phyloP scores from a whole-genome alignment of 2,329 filamentous ascomycete genomes.

The Claviceps lovelessii region DNA sequence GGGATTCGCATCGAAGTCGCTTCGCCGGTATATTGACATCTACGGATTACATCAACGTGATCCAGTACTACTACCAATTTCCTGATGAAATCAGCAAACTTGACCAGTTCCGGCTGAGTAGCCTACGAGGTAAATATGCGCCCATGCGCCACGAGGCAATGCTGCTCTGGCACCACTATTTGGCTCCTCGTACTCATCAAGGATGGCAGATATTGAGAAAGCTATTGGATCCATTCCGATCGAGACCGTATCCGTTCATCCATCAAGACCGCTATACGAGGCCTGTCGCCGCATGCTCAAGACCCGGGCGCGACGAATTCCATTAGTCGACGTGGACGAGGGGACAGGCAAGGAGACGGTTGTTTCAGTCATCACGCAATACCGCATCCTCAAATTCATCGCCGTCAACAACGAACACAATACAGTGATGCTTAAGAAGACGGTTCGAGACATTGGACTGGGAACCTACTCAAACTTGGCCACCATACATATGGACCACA shows the following conservation, averaged over 20 bases:
- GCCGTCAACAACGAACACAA: slow-evolving; percentile 80
- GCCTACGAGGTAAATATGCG: slow-evolving; percentile 58
- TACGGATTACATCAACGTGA: slow-evolving; percentile 96
- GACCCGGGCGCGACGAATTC: slow-evolving; percentile 84
- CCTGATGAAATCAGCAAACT: slow-evolving; percentile 80
- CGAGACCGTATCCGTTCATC: slow-evolving; percentile 92
- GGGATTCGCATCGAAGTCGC: slow-evolving; percentile 84
- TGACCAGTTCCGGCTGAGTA: slow-evolving; percentile 86
- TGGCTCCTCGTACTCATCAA: slow-evolving; percentile 7
- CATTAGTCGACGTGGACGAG: slow-evolving; percentile 83
- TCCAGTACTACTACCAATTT: slow-evolving; percentile 98
- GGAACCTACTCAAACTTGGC: slow-evolving; percentile 72
- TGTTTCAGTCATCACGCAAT: slow-evolving; percentile 93
- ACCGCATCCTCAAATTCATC: slow-evolving; percentile 96
- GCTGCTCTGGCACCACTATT: not conserved
- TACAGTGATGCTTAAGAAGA: slow-evolving; percentile 77
- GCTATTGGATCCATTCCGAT: slow-evolving; percentile 82
- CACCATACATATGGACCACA: slow-evolving; percentile 75
- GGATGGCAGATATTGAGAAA: slow-evolving; percentile 68
- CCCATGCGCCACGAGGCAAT: slow-evolving; percentile 3
- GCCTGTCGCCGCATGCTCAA: slow-evolving; percentile 89
- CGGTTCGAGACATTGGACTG: slow-evolving; percentile 67
- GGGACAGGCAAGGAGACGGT: slow-evolving; percentile 88
- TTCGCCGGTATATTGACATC: slow-evolving; percentile 92
- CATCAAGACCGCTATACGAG: slow-evolving; percentile 80